Base-by-base conservation (phyloP, 345 rosid species). In the Triadica sebifera region DNA sequence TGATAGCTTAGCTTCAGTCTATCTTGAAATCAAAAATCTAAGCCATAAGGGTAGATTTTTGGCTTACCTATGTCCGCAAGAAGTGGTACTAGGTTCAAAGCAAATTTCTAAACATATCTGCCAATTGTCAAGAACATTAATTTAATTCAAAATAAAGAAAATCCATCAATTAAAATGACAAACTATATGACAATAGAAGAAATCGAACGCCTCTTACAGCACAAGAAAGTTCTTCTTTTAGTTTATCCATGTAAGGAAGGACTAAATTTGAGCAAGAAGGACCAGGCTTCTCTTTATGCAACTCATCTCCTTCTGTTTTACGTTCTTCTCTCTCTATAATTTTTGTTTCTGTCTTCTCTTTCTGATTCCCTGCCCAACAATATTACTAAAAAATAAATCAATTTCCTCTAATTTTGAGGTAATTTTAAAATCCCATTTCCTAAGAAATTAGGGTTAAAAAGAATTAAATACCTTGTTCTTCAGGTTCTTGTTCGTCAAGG, bases 81-180 rank as follows among this genome's bases (percentile, higher is more conserved):
- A 69, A 69, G 98, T 94, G 70, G 98, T 92, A 56, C 97, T 92
- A 1, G 98, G 98, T 79, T 94, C 98, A 81, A 67, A 94, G 83
- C 98, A 94, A 65, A 94, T 90, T 81, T 94, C 98, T 73, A 94
- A 80, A 81, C 98, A 92, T 62, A 94, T 89, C 98, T 94, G 90
- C 69, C 58, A 76, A 60, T 34, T 9, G 66, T 25, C 72, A 39
- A 62, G 70, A 49, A 71, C 24, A 67, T 4, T 55, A 24, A 52
- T 25, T 71, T 29, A 67, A 65, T 20, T 29, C 65, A 45, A 58
- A 47, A 60, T 22, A 8, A 34, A 49, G 22, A 46, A 22, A 55
- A 50, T n/a, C 41, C 65, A 39, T 74, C 45, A 25, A 58, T 65
- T 9, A 52, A 72, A 74, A 12, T 37, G 6, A 24, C 19, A 65